A percentile compares a stretch with the other conserved stretches of the same genome.
phyloP scores from a whole-genome alignment of 305 asterid species.

The Plantago coronopus region DNA sequence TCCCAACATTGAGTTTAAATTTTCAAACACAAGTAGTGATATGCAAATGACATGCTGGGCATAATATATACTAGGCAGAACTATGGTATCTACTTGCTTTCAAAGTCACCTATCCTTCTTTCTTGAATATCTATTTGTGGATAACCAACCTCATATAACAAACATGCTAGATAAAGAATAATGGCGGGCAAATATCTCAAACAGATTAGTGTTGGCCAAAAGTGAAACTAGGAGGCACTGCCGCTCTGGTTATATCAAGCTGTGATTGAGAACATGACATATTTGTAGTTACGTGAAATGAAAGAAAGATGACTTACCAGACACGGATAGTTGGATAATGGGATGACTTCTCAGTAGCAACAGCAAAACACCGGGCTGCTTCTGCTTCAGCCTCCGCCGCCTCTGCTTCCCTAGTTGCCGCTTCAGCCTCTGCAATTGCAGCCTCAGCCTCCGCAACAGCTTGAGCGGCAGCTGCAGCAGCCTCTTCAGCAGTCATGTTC shows the following conservation, averaged over 20 bases:
- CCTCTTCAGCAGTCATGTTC: constrained; percentile 75
- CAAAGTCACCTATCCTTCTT: too few species aligned
- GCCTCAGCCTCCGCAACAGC: constrained; percentile 97
- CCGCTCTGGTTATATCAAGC: neutral
- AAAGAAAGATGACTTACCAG: constrained; percentile 42
- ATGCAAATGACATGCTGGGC: too few species aligned
- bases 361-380: constrained; percentile 85
- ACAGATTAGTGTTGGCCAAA: neutral
- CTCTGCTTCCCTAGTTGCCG: constrained; percentile 90
- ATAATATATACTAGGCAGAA: too few species aligned
- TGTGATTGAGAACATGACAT: neutral
- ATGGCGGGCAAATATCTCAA: too few species aligned
- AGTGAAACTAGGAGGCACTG: neutral
- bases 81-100: too few species aligned
- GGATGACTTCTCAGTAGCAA: constrained; percentile 60
- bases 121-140: too few species aligned
- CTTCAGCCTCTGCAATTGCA: constrained; percentile 85
- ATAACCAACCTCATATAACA: too few species aligned
- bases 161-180: too few species aligned
- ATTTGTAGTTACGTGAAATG: neutral
- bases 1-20: too few species aligned
- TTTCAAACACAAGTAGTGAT: too few species aligned
- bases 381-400: constrained; percentile 93
- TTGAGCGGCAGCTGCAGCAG: constrained; percentile 80
- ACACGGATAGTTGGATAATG: constrained; percentile 48